Evolutionary conservation across 2,329 filamentous ascomycete species (phyloP).

Genomic region (Bipolaris oryzae): DNA sequence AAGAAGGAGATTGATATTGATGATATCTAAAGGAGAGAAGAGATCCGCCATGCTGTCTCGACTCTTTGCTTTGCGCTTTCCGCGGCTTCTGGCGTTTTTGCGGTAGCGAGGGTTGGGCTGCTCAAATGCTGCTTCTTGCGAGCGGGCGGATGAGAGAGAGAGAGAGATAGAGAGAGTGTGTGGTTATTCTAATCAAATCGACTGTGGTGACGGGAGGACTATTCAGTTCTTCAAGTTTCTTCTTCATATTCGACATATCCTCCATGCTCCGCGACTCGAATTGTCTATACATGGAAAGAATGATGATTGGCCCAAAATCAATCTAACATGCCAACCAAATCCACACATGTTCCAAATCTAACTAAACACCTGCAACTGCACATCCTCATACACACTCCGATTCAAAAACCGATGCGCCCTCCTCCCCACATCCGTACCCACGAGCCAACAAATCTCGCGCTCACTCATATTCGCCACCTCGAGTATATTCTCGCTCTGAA

Average conservation of each 20-base stretch:
- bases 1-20: conserved; percentile 91
- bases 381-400: conserved; percentile 56
- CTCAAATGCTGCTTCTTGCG: conserved; percentile 50
- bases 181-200: not conserved
- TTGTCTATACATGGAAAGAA: not conserved
- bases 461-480: conserved; percentile 88
- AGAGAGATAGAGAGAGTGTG: not conserved
- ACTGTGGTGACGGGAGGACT: not conserved
- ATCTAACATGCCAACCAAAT: too few species aligned
- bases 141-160: conserved; percentile 43
- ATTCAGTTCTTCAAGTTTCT: not conserved
- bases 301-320: not conserved
- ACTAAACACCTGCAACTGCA: conserved; percentile 30
- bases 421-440: conserved; percentile 78
- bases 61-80: conserved; percentile 20
- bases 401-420: conserved; percentile 85
- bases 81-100: conserved; percentile 14
- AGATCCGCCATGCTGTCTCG: conserved; percentile 49
- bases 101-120: conserved; percentile 32
- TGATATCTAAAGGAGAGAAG: conserved; percentile 71
- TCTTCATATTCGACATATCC: not conserved
- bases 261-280: not conserved
- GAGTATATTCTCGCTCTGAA: conserved; percentile 75
- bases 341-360: not conserved
- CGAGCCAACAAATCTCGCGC: conserved; percentile 71